Conservation (phyloP, 768 basidiomycete species). For the Pilatotrama ljubarskyi region DNA sequence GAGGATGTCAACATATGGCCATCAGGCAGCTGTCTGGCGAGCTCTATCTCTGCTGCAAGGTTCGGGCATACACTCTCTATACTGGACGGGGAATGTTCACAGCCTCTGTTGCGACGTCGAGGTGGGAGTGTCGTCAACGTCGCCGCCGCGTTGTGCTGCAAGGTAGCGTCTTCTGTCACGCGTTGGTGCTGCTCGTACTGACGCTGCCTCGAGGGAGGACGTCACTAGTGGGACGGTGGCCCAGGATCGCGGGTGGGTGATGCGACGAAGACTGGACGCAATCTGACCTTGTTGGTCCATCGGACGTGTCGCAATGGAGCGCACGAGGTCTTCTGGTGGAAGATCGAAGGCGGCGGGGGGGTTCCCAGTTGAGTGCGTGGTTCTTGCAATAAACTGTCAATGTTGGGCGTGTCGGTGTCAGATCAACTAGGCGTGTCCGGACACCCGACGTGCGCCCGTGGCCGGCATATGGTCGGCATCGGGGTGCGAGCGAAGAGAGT, state of each 20-base stretch:
- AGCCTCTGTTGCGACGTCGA: not conserved
- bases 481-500: not conserved
- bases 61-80: not conserved
- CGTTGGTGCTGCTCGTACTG: not conserved
- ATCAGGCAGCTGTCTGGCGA: not conserved
- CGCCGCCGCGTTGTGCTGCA: not conserved
- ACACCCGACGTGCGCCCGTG: too few species aligned
- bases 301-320: not conserved
- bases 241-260: not conserved
- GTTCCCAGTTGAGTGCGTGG: not conserved
- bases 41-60: not conserved
- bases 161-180: not conserved
- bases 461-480: not conserved
- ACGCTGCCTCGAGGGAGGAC: not conserved
- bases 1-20: not conserved
- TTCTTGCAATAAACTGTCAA: conserved; percentile 14
- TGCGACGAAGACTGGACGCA: not conserved
- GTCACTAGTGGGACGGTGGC: too few species aligned
- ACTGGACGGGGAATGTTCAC: too few species aligned
- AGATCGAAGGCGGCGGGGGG: not conserved
- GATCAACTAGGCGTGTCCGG: not conserved
- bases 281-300: conserved; percentile 10
- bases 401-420: conserved; percentile 3
- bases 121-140: not conserved
- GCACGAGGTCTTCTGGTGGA: not conserved